Evolutionary conservation across 345 rosid genomes (phyloP), one percentile per base, ranked within the genome.

Genomic region (Arabis hirsuta): DNA sequence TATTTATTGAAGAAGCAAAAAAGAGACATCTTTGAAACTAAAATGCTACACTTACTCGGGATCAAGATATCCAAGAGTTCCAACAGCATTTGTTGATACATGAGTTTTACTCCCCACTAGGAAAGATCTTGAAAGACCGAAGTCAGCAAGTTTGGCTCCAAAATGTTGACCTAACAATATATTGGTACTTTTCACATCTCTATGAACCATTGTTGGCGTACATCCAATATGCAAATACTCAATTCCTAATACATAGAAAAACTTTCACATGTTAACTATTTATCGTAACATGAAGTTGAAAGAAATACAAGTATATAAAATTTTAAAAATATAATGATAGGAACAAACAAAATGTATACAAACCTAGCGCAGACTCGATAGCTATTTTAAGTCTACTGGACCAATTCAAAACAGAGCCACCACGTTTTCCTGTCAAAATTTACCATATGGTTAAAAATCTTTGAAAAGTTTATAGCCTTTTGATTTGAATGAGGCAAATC

Each of bases 131-230:
- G 84, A 82, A 0, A 82, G 67, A 32, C 85, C 85, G 9, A 84
- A 84, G 55, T 84, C 84, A 0, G 85, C 64, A 6, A 84, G 56
- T 43, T 80, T 82, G 0, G 84, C 82, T 31, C 79, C 82, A 48
- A 78, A 63, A 1, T 62, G 55, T 7, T 80, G 70, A 27, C 38
- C 41, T 22, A 82, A 52, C 16, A 84, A 31, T 48, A 84, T 82
- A 65, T 84, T 84, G 14, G 76, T 36, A 38, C 65, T 56, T 64
- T 84, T 84, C 12, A 81, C 69, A 75, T 84, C 82, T 70, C 84
- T 54, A 31, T 81, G 80, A 55, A 79, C 48, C 48, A 73, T 76
- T 2, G 76, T 72, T 9, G 81, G 82, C 48, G 69, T 77, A 66
- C 83, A 75, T 12, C 85, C 81, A 27, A 46, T 39, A 47, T 79